Conservation (phyloP, 345 rosid genomes). For the Eucalyptus pauciflora region DNA sequence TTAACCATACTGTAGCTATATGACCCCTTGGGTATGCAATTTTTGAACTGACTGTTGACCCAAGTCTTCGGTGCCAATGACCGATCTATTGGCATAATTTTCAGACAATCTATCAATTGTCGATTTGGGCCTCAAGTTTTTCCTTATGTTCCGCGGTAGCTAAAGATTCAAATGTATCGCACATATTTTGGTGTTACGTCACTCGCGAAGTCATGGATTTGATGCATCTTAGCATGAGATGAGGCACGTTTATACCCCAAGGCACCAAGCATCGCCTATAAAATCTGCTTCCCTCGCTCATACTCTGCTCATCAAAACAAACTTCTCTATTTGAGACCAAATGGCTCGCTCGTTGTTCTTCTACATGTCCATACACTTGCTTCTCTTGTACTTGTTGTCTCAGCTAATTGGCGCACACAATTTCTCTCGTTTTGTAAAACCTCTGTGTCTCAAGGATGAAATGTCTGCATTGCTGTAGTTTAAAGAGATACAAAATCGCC, state of each 20-base stretch:
- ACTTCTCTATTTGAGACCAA: too few species aligned
- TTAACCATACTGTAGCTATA: background rate
- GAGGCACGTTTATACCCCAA: background rate
- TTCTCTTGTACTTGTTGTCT: background rate
- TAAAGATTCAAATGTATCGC: too few species aligned
- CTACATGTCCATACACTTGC: background rate
- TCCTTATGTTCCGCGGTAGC: too few species aligned
- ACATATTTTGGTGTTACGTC: too few species aligned
- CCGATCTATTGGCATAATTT: too few species aligned
- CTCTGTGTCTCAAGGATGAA: background rate
- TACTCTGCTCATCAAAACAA: background rate
- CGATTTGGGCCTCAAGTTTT: background rate
- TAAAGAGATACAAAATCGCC: background rate
- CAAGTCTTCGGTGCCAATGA: too few species aligned
- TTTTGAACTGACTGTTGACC: background rate
- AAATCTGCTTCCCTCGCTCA: too few species aligned
- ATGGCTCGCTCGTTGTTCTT: background rate
- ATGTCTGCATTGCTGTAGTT: background rate
- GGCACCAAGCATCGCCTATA: background rate
- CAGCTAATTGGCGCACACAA: background rate
- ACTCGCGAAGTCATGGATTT: background rate
- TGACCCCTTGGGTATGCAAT: background rate
- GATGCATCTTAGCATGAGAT: background rate
- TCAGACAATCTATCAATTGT: too few species aligned
- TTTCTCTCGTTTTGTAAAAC: background rate